A percentile compares a stretch with the other conserved stretches of the same genome.
These are phyloP conservation scores for Yarrowia deformans DNA, from an alignment of 805 yeast species.

Conservation along the genomic window DNA sequence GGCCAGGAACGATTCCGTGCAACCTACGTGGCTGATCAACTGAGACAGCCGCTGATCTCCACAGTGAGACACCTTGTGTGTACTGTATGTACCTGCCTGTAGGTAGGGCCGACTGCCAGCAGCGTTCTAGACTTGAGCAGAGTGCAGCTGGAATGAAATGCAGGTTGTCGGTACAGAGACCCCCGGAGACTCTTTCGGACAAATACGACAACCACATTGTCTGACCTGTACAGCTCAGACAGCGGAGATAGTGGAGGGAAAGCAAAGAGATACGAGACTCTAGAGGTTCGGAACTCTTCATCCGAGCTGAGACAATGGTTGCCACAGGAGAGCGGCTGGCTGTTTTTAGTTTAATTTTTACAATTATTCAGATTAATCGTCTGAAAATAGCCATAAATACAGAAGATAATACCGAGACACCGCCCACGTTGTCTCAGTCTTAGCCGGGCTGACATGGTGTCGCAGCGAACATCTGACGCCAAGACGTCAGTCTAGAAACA, in stretches of 20 bases:
- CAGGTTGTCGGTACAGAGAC: neutral
- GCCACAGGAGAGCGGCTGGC: too few species aligned
- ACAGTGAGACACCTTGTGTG: neutral
- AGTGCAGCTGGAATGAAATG: neutral
- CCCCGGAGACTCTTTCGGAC: neutral
- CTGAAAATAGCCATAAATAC: too few species aligned
- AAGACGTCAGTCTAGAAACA: too few species aligned
- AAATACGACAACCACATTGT: too few species aligned
- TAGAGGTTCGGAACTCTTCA: neutral
- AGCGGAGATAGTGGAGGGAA: too few species aligned
- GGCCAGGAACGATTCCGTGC: neutral
- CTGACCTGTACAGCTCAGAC: too few species aligned
- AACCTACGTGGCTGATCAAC: neutral
- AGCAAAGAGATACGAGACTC: neutral
- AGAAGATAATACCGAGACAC: too few species aligned
- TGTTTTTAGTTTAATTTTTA: too few species aligned
- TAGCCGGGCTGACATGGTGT: too few species aligned
- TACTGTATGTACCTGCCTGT: neutral
- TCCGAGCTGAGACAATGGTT: neutral
- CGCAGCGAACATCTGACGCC: too few species aligned
- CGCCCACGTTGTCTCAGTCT: too few species aligned
- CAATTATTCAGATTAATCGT: too few species aligned
- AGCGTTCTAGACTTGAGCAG: neutral
- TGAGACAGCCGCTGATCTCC: constrained; percentile 1
- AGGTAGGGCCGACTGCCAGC: neutral